Percentiles rank a stretch among this genome's conserved stretches.
Conservation (phyloP, 345 rosid species). For the Abelmoschus esculentus region DNA sequence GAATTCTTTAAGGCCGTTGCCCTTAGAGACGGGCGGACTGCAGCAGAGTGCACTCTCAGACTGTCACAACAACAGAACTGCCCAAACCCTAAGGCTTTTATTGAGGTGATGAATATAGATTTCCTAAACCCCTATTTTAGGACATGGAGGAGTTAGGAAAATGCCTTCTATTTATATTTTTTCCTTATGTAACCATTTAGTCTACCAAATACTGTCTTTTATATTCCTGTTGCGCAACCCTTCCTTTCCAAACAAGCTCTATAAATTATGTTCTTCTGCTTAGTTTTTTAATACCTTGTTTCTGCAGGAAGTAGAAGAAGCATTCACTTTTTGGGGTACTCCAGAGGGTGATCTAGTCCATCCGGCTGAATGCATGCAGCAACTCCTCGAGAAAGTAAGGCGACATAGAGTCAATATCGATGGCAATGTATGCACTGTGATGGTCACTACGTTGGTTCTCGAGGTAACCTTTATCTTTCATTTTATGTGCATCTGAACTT, state of each 20-base stretch:
- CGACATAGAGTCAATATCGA: neutral
- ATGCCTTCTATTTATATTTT: neutral
- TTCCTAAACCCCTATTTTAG: slow-evolving; percentile 58
- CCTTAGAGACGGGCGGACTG: slow-evolving; percentile 78
- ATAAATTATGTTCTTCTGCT: neutral
- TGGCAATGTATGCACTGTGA: neutral
- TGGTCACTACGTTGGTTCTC: neutral
- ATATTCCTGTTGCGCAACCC: neutral
- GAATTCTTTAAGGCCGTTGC: slow-evolving; percentile 96
- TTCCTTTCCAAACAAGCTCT: neutral
- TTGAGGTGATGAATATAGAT: slow-evolving; percentile 37
- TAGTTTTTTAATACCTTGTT: neutral
- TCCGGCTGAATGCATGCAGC: neutral
- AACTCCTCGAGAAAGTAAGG: neutral
- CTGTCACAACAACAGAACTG: slow-evolving; percentile 83
- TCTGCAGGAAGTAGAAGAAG: neutral
- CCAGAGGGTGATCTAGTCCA: neutral
- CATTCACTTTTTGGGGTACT: neutral
- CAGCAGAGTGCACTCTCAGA: slow-evolving; percentile 73
- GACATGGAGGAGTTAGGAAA: neutral
- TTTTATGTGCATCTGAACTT: neutral
- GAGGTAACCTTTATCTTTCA: neutral
- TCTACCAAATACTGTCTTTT: neutral
- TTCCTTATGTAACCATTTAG: neutral
- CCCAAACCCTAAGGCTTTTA: slow-evolving; percentile 77